Evolutionary conservation across 2,329 filamentous ascomycete species (phyloP), one percentile per base, ranked within the genome.

Genomic region (Cercospora canescens): DNA sequence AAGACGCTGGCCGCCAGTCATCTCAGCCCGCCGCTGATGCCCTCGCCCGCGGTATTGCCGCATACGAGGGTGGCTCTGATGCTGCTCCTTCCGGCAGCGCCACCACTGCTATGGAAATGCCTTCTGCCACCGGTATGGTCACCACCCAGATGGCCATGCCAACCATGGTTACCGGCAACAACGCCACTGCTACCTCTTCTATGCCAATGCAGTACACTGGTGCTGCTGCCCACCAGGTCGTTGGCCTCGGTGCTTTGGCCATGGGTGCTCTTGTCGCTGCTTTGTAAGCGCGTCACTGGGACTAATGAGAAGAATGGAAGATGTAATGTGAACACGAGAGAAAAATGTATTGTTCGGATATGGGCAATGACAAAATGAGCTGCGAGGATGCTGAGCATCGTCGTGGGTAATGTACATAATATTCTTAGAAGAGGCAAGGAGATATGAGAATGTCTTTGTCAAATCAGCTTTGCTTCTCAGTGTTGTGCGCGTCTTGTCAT

Each of bases 201-300:
- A 50, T 37, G n/a, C 64, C 64, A 41, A 41, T 62, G 52, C 50
- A 34, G 28, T 66, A 66, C 41, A 66, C 64, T 55, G 64, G 64
- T 55, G 64, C 64, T 48, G 63, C 63, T 34, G 39, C 59, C 21
- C 59, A 41, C n/a, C 64, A 59, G 55, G 64, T 57, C n/a, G 60
- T 58, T 21, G 64, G 64, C 6, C 30, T 66, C 21, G 64, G 64
- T 55, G 60, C 59, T 8, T 37, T 66, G 26, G 64, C 64, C 18
- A 18, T 63, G 39, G 64, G 54, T 60, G 64, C 60, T 18, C 39
- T 66, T 24, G 56, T 66, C 50, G 64, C 64, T 56, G 64, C 48
- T 34, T 54, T 67, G 24, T 64, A 67, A 45, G 58, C 7, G 30
- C n/a, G n/a, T 37, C 21, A 21, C 18, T 28, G 26, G 30, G 6